Evolutionary conservation across 2,329 filamentous ascomycete species (phyloP).

Genomic region (Rutstroemia sp.): DNA sequence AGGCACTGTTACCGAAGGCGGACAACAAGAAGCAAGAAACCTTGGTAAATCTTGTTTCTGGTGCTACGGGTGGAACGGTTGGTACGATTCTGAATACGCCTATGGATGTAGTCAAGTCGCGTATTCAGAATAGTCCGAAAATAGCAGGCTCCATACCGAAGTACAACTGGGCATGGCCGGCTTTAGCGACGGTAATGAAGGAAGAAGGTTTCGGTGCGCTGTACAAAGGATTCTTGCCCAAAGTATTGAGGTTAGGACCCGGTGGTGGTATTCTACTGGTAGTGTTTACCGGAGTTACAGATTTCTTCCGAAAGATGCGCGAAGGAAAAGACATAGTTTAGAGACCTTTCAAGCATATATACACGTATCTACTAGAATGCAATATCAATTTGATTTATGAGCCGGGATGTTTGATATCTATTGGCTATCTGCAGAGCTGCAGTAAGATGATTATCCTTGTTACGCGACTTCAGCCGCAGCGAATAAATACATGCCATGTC

Average conservation of each 20-base stretch:
- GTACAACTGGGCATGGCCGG: constrained; percentile 98
- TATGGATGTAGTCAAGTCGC: constrained; percentile 95
- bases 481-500: too few relatives aligned
- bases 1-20: constrained; percentile 72
- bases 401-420: too few relatives aligned
- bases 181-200: constrained; percentile 76
- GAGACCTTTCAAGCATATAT: too few relatives aligned
- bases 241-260: constrained; percentile 74
- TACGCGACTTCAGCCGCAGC: too few relatives aligned
- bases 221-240: constrained; percentile 97
- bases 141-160: constrained; percentile 76
- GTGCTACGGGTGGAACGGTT: constrained; percentile 78
- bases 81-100: constrained; percentile 93
- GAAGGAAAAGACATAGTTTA: constrained; percentile 13
- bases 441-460: too few relatives aligned
- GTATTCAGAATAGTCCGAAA: constrained; percentile 90
- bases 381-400: too few relatives aligned
- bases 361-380: too few relatives aligned
- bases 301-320: constrained; percentile 72
- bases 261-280: constrained; percentile 64
- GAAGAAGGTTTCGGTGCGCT: constrained; percentile 89
- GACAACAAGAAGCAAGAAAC: constrained; percentile 75
- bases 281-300: constrained; percentile 82
- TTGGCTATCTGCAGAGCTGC: too few relatives aligned
- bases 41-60: constrained; percentile 79